Evolutionary conservation across 345 rosid species (phyloP), one percentile per base, ranked within the genome.

Genomic region (Rhizophora apiculata): DNA sequence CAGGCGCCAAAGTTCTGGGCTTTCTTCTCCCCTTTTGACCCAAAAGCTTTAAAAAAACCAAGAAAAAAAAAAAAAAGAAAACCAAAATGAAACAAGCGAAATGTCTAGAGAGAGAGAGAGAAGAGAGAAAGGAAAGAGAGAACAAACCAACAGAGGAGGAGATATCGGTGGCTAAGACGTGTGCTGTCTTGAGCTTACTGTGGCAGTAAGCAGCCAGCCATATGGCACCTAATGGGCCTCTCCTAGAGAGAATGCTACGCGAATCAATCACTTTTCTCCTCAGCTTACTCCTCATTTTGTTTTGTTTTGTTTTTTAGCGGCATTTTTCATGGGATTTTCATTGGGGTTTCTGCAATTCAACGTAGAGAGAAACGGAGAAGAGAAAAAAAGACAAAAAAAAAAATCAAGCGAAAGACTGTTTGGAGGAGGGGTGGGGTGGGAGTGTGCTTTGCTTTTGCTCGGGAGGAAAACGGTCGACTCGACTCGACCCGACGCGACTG

Each of bases 131-230:
- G 61, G 61, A 24, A 55, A 13, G 55, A 74, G 56, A 72, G 70
- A 36, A 87, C 95, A 5, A 67, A 91, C 98, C 97, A 73, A 94
- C 90, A 43, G 96, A 87, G 48, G 81, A 74, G 65, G 95, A 67
- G 76, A 94, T 86, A 66, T 87, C 86, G 56, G 93, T 87, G 51
- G 79, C 80, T 73, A 76, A 72, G 78, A 91, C 85, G 79, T 89
- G 93, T 60, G 85, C 65, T 66, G 81, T 94, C 79, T 86, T 89
- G 10, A 94, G 97, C 70, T 85, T 88, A 32, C 87, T 91, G 81
- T 71, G 81, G 87, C 69, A 88, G 80, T 88, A 89, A 19, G 95
- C 98, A 39, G 98, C 97, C 24, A 89, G 85, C 96, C 96, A 89
- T 27, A 91, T 77, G 39, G 89, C 77, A 24, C 90, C 84, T 51